Conservation (phyloP, 2,329 filamentous ascomycete species). For the Cryphonectria radicalis region DNA sequence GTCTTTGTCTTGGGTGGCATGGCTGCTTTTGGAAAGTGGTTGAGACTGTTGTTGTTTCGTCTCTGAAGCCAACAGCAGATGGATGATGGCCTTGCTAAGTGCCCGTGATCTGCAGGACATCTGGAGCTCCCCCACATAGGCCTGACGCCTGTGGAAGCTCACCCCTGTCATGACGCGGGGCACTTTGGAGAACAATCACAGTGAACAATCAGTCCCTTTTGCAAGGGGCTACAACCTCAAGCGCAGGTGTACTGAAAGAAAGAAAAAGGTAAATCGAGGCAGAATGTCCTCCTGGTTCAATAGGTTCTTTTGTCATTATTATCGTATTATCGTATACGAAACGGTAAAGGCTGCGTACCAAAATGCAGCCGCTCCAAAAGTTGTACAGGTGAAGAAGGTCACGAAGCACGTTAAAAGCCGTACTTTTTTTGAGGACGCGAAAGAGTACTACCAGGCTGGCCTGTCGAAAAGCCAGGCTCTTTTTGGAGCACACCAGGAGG, state of each 20-base stretch:
- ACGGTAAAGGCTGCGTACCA: neutral
- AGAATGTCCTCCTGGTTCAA: conserved; percentile 1
- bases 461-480: neutral
- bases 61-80: neutral
- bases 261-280: neutral
- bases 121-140: conserved; percentile 12
- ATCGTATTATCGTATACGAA: conserved; percentile 13
- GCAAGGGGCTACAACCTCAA: too few relatives aligned
- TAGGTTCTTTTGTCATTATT: conserved; percentile 9
- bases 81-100: neutral
- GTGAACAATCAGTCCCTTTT: conserved; percentile 1
- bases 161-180: neutral
- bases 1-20: conserved; percentile 32
- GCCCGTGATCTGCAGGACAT: conserved; percentile 8
- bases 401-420: neutral
- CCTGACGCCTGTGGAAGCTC: neutral
- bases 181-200: conserved; percentile 13
- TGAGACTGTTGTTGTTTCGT: neutral
- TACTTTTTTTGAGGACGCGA: neutral
- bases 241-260: neutral
- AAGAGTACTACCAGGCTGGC: neutral
- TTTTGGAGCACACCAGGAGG: too few relatives aligned
- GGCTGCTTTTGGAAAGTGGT: conserved; percentile 23
- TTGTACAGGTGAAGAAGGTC: conserved; percentile 4
- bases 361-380: neutral